Conservation (phyloP, 257 asterid species). For the Rauvolfia tetraphylla region DNA sequence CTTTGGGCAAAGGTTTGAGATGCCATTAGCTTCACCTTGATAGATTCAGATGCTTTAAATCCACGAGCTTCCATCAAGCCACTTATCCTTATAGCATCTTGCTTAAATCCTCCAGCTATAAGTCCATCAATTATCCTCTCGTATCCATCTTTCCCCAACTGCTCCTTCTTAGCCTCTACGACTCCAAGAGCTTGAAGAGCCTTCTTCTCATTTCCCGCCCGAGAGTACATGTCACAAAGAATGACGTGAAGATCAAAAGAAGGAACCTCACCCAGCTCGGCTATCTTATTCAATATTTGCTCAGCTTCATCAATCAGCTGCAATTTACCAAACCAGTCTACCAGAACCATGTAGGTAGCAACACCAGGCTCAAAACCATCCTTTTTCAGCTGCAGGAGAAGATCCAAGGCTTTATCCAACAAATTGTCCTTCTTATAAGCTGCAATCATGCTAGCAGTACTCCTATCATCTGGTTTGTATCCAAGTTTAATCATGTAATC, state of each 20-base stretch:
- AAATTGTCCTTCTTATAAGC: constrained; percentile 54
- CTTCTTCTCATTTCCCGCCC: constrained; percentile 59
- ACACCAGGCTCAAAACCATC: constrained; percentile 73
- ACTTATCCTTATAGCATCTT: constrained; percentile 57
- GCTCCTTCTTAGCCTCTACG: constrained; percentile 66
- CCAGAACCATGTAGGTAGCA: constrained; percentile 57
- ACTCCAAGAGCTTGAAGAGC: constrained; percentile 80
- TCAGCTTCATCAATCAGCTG: constrained; percentile 80
- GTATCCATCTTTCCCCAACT: constrained; percentile 47
- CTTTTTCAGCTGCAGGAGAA: constrained; percentile 66
- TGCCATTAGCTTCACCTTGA: constrained; percentile 13
- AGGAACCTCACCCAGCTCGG: constrained; percentile 69
- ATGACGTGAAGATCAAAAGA: constrained; percentile 62
- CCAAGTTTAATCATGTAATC: constrained; percentile 54
- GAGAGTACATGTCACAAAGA: constrained; percentile 74
- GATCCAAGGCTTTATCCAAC: constrained; percentile 57
- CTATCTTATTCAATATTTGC: constrained; percentile 64
- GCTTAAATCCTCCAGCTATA: constrained; percentile 44
- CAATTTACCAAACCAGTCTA: constrained; percentile 73
- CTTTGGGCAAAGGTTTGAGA: constrained; percentile 10
- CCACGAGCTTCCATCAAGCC: constrained; percentile 61
- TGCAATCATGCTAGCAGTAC: constrained; percentile 57
- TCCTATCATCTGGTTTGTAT: constrained; percentile 73
- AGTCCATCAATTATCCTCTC: constrained; percentile 63
- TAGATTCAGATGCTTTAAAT: constrained; percentile 18